Base-by-base conservation (phyloP, 2,329 filamentous ascomycete species). In the Diplodia sapinea region DNA sequence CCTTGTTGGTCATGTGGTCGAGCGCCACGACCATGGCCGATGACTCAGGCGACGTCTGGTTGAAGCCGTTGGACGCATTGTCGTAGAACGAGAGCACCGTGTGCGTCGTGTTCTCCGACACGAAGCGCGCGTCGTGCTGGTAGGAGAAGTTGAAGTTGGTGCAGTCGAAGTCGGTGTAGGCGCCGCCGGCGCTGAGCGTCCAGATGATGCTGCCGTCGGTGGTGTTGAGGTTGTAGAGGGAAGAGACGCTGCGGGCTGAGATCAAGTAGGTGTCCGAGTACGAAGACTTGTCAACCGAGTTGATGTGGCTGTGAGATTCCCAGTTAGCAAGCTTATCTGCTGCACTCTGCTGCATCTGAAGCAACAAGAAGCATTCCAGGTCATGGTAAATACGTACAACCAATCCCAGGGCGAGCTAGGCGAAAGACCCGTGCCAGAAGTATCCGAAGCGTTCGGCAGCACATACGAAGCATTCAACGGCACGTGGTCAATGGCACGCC, bases 401-500 rank as follows among this genome's bases (percentile, higher is more conserved):
- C 82, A 86, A 71, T 86, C 84, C 78, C 81, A 86, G 2, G 83
- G 81, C 26, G 80, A 80, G 67, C 78, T 74, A 56, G 82, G 79
- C 38, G 79, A 75, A 67, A 64, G 33, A 33, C 82, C 83, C 36
- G 81, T 81, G 23, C 83, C 83, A 47, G 81, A 76, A 9, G 77
- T 79, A 67, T 79, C 77, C 1, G 77, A 79, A 36, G 80, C 77
- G 23, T 75, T 74, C 4, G 83, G 83, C 68, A 78, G 77, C 36
- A 82, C 84, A 74, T 82, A 75, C 72, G 73, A 77, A 79, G 84
- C 80, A 47, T 81, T 79, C 1, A 84, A 84, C 52, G 81, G 78
- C 23, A 87, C 79, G 73, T 87, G 84, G 66, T 87, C 84, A 12
- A 87, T 76, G 69, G 83, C 84, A 36, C 80, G 80, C 86, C 86